These are phyloP conservation scores for Plasmodium billcollinsi DNA, from an alignment of 169 alveolate genomes.

Conservation along the genomic window DNA sequence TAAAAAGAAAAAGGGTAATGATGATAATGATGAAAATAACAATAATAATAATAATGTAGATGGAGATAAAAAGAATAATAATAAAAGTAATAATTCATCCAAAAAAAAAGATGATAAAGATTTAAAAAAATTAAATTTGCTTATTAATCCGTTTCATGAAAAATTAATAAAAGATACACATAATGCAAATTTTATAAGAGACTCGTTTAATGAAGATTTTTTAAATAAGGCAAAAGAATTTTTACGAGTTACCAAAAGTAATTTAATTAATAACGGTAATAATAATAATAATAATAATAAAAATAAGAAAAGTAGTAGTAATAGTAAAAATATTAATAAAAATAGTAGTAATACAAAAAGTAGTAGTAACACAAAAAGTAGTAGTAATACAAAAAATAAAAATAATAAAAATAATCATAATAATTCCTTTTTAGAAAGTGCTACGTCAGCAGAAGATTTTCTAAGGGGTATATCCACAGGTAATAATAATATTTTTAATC, in stretches of 20 bases:
- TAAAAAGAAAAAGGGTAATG: constrained; percentile 37
- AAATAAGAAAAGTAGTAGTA: too few relatives aligned
- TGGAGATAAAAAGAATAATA: not conserved
- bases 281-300: too few relatives aligned
- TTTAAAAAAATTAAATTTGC: constrained; percentile 20
- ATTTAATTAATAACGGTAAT: constrained; percentile 20
- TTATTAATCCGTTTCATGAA: constrained; percentile 63
- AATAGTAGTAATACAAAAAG: too few relatives aligned
- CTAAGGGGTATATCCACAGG: not conserved
- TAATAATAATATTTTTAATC: not conserved
- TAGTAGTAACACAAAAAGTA: too few relatives aligned
- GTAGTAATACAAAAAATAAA: too few relatives aligned
- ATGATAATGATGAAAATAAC: not conserved
- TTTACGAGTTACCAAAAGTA: constrained; percentile 58
- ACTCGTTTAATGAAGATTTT: constrained; percentile 67
- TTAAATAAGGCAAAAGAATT: constrained; percentile 70
- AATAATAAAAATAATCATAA: too few relatives aligned
- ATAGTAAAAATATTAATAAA: too few relatives aligned
- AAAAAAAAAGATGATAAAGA: constrained; percentile 2
- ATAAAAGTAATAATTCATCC: not conserved
- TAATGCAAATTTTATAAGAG: constrained; percentile 52
- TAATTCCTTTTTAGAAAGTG: constrained; percentile 31
- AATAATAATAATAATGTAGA: constrained; percentile 5
- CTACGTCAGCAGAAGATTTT: constrained; percentile 7
- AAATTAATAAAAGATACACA: constrained; percentile 45